Evolutionary conservation across 805 yeast species (phyloP), one percentile per base, ranked within the genome.

Genomic region (Debaryomyces castellii): DNA sequence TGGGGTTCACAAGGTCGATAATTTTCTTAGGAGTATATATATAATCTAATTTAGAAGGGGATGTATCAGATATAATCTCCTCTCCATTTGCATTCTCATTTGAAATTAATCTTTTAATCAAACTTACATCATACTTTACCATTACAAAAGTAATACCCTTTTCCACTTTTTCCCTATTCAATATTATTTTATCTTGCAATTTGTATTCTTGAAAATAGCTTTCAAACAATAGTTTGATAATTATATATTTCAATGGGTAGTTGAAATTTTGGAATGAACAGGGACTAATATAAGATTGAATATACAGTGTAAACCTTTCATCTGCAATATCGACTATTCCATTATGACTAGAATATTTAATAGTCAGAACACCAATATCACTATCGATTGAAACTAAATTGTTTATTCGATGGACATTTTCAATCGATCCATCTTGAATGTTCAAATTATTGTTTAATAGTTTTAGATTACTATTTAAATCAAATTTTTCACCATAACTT

Each of bases 401-500:
- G 30, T 42, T 33, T 6, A 27, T 39, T 25, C 50, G 34, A 27
- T 18, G 9, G 8, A 46, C 30, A n/a, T 5, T 35, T n/a, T 46
- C 44, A 7, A 7, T 21, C 16, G 38, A 16, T 12, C 25, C 37
- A 7, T 28, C 24, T 9, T 10, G 11, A 5, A 21, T 22, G 16
- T 10, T 14, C 20, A 39, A 17, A 23, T 39, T 11, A 24, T 11
- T 22, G 28, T 39, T 24, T 7, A 8, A 20, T 3, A 28, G 33
- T 11, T 28, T 28, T 14, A 28, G n/a, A 12, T 12, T 3, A 14
- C 5, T 11, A 28, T 28, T 28, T 3, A 11, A 6, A 12, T 28
- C 33, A 3, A 44, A 46, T 9, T 39, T 16, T 33, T 61, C 63
- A n/a, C 64, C 67, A 40, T 49, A 64, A 38, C 64, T 62, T 11